phyloP scores from a whole-genome alignment of 208 protist genomes.

The Polymyxa betae region DNA sequence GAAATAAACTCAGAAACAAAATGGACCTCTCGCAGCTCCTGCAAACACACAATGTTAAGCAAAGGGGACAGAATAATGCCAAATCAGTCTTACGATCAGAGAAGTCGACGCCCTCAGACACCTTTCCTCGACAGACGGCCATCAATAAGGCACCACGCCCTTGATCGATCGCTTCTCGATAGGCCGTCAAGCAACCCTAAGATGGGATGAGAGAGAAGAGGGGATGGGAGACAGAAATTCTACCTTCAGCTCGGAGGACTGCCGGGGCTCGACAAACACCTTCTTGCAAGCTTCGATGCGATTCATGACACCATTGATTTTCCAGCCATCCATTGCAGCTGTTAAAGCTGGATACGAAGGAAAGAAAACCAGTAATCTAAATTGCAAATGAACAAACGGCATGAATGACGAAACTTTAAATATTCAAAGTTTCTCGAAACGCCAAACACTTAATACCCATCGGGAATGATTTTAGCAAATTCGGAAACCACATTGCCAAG shows the following conservation, averaged over 20 bases:
- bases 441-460: not conserved
- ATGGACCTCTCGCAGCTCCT: no score
- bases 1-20: not conserved
- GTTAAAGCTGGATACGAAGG: conserved; percentile 1
- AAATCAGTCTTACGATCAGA: conserved; percentile 60
- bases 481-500: not conserved
- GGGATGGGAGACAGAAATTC: not conserved
- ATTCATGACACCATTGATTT: not conserved
- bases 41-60: no score
- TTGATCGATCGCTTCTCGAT: not conserved
- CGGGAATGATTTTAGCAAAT: not conserved
- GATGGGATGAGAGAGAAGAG: not conserved
- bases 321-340: not conserved
- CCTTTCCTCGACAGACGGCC: conserved; percentile 64
- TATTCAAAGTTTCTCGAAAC: not conserved
- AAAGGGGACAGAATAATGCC: no score
- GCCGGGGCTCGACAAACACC: conserved; percentile 6
- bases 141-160: conserved; percentile 54
- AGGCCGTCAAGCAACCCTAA: conserved; percentile 6
- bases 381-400: not conserved
- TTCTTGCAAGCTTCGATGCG: not conserved
- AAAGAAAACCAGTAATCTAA: conserved; percentile 40
- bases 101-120: conserved; percentile 69
- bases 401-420: no score
- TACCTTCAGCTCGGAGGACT: not conserved